phyloP scores from a whole-genome alignment of 2,329 filamentous ascomycete genomes.

The Harringtonia aguacate region DNA sequence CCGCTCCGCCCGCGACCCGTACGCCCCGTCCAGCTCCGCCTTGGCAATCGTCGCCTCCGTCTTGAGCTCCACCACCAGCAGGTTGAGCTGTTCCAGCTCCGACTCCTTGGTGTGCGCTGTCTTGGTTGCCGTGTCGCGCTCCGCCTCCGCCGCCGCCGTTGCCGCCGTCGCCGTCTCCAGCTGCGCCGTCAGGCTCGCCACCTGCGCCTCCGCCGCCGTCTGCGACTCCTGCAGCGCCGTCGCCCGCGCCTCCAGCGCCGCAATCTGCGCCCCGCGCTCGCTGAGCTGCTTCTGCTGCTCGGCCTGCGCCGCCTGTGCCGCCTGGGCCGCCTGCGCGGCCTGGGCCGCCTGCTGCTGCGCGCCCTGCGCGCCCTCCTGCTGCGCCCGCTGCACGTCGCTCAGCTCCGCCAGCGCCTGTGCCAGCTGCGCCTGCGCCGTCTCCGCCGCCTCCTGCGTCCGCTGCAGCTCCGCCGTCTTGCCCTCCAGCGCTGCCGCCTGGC shows the following conservation, averaged over 20 bases:
- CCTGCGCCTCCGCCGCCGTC: conserved; percentile 24
- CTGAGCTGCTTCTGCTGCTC: conserved; percentile 20
- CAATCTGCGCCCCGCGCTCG: conserved; percentile 29
- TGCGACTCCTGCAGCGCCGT: conserved; percentile 27
- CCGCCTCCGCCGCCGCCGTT: conserved; percentile 17
- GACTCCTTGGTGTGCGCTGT: conserved; percentile 37
- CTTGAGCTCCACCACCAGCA: conserved; percentile 46
- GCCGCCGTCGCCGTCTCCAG: conserved; percentile 18
- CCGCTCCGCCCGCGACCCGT: conserved; percentile 47
- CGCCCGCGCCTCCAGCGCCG: conserved; percentile 29
- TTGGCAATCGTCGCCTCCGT: conserved; percentile 50
- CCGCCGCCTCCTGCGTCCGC: conserved; percentile 23
- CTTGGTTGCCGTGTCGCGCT: conserved; percentile 27
- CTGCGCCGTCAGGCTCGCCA: conserved; percentile 25
- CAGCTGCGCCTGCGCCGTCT: conserved; percentile 36
- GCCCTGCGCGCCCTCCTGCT: conserved; percentile 11
- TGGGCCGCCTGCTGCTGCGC: conserved; percentile 12
- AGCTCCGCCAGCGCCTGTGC: conserved; percentile 36
- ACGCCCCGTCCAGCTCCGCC: conserved; percentile 51
- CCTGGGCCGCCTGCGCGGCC: conserved; percentile 6
- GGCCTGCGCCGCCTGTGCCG: conserved; percentile 11
- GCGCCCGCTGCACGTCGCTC: conserved; percentile 21
- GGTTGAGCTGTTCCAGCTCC: conserved; percentile 38
- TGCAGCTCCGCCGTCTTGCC: conserved; percentile 44
- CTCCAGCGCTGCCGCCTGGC: conserved; percentile 51